Evolutionary conservation across 805 yeast genomes (phyloP), one percentile per base, ranked within the genome.

Genomic region (Wickerhamomyces sydowiorum): DNA sequence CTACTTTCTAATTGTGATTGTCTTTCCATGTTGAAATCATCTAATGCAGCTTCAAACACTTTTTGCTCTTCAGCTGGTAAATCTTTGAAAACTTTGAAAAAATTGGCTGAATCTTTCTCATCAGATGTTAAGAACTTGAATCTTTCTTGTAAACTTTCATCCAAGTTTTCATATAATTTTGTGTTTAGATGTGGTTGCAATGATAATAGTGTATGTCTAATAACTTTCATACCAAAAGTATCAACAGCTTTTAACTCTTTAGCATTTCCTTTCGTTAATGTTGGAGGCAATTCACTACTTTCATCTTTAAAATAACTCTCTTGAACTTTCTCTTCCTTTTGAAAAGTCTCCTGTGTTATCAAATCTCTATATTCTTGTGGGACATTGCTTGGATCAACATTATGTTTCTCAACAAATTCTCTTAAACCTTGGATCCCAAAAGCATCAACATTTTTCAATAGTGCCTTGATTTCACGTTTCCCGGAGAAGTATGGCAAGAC

Each of bases 1-100:
- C 84, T 74, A 17, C 78, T 67, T 62, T 93, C 99, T 25, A 93
- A 59, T 24, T 74, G 74, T 36, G 76, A 67, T 60, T 93, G 96
- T 58, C 99, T 77, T 21, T 76, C 78, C 42, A 75, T 76, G 51
- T 93, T 90, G 50, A 83, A 76, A 2, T 70, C 61, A 48, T 88
- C 90, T 37, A 93, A 62, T 0, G 80, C 74, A 17, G 66, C 67
- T 53, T 87, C 85, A 59, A 90, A 91, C 36, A 67, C 62, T 5
- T 62, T 66, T 41, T 67, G 74, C 38, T 74, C 73, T 5, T 73
- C 73, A 1, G 67, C 69, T 14, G 71, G 64, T 39, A 88, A 66
- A 2, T 64, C 51, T 46, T 75, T 73, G 52, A 79, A 83, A 37
- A 90, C 65, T 47, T 78, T 78, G 58, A 83, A 86, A 48, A 86